These are phyloP conservation scores for Naganishia vaughanmartiniae DNA, from an alignment of 768 basidiomycete genomes.

Conservation along the genomic window DNA sequence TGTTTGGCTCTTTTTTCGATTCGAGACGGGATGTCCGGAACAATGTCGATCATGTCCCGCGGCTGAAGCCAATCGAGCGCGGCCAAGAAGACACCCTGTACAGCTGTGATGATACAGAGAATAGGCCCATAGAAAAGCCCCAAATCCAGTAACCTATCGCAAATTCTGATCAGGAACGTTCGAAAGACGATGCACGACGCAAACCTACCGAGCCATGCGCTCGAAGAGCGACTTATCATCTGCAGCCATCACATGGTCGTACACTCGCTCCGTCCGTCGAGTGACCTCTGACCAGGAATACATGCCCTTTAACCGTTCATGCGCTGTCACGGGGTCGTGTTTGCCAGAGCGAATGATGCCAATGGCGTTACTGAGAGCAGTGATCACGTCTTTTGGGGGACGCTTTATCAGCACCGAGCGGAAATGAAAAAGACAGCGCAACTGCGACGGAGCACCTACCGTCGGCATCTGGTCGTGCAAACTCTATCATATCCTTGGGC, in stretches of 20 bases:
- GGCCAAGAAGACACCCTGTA: slow-evolving; percentile 83
- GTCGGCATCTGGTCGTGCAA: slow-evolving; percentile 88
- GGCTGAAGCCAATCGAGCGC: slow-evolving; percentile 83
- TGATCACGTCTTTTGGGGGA: slow-evolving; percentile 66
- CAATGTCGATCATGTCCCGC: slow-evolving; percentile 71
- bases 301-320: slow-evolving; percentile 71
- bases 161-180: neutral
- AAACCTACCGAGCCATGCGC: slow-evolving; percentile 67
- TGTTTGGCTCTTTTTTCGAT: neutral
- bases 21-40: slow-evolving; percentile 42
- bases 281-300: slow-evolving; percentile 85
- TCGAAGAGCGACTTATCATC: slow-evolving; percentile 71
- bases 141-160: slow-evolving; percentile 62
- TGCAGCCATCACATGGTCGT: slow-evolving; percentile 64
- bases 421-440: neutral
- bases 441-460: slow-evolving; percentile 57
- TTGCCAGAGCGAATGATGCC: slow-evolving; percentile 63
- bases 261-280: slow-evolving; percentile 77
- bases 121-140: slow-evolving; percentile 82
- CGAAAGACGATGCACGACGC: neutral
- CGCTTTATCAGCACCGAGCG: neutral
- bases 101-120: slow-evolving; percentile 79
- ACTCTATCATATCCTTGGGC: slow-evolving; percentile 90
- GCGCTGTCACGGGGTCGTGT: slow-evolving; percentile 74
- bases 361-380: slow-evolving; percentile 78